Conservation (phyloP, 2,329 filamentous ascomycete genomes). For the Paraphoma sp. region DNA sequence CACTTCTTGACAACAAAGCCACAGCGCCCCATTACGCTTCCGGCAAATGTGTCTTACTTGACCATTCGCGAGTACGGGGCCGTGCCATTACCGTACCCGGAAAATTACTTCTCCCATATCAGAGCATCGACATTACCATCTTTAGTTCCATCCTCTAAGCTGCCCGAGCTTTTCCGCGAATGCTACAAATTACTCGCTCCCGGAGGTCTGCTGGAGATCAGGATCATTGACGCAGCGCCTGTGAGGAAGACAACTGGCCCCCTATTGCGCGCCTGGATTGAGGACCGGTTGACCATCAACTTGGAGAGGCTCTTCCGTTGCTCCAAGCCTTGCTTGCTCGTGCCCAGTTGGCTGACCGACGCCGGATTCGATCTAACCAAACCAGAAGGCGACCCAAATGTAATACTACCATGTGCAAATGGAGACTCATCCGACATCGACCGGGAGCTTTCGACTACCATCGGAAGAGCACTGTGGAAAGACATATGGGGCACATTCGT, state of each 20-base stretch:
- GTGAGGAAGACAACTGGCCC: slow-evolving; percentile 63
- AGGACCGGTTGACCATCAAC: slow-evolving; percentile 65
- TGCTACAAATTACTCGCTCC: slow-evolving; percentile 63
- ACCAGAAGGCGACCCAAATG: slow-evolving; percentile 26
- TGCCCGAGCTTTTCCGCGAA: slow-evolving; percentile 63
- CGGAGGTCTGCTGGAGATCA: slow-evolving; percentile 64
- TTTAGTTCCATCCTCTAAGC: slow-evolving; percentile 62
- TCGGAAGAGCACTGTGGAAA: slow-evolving; percentile 47
- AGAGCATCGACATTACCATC: slow-evolving; percentile 61
- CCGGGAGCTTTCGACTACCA: slow-evolving; percentile 40
- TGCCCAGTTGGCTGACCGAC: slow-evolving; percentile 66
- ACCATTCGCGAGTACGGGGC: slow-evolving; percentile 44
- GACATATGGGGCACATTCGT: slow-evolving; percentile 48
- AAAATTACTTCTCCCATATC: slow-evolving; percentile 44
- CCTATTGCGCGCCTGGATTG: slow-evolving; percentile 65
- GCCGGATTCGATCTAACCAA: slow-evolving; percentile 54
- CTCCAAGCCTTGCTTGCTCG: slow-evolving; percentile 63
- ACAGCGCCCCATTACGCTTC: slow-evolving; percentile 42
- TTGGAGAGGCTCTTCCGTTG: slow-evolving; percentile 66
- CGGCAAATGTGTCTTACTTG: slow-evolving; percentile 36
- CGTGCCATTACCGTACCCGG: slow-evolving; percentile 59
- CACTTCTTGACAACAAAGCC: slow-evolving; percentile 46
- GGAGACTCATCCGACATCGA: slow-evolving; percentile 28
- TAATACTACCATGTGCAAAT: slow-evolving; percentile 41
- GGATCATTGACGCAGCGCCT: slow-evolving; percentile 69